Evolutionary conservation across 768 basidiomycete genomes (phyloP).

Genomic region (Hypholoma sublateritium): DNA sequence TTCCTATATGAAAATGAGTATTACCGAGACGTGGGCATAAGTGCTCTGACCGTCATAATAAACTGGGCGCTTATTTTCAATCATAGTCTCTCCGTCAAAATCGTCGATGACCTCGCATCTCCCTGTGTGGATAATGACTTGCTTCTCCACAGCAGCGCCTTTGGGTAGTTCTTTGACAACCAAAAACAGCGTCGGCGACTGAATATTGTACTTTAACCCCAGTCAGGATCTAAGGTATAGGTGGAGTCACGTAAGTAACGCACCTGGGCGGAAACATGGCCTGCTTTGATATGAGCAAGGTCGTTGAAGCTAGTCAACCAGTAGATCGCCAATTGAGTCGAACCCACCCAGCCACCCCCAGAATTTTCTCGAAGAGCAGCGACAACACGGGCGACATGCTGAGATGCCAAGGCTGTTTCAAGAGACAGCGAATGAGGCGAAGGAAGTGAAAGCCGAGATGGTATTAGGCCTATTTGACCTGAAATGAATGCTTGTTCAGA

Average conservation of each 20-base stretch:
- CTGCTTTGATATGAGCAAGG: slow-evolving; percentile 39
- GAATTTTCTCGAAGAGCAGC: slow-evolving; percentile 54
- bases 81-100: slow-evolving; percentile 43
- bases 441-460: slow-evolving; percentile 69
- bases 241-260: not conserved
- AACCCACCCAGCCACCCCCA: slow-evolving; percentile 61
- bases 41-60: slow-evolving; percentile 38
- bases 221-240: not conserved
- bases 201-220: slow-evolving; percentile 15
- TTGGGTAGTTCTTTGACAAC: slow-evolving; percentile 69
- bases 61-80: slow-evolving; percentile 34
- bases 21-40: not conserved
- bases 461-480: slow-evolving; percentile 92
- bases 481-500: slow-evolving; percentile 83
- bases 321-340: slow-evolving; percentile 64
- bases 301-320: slow-evolving; percentile 58
- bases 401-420: slow-evolving; percentile 75
- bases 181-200: slow-evolving; percentile 52
- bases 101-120: slow-evolving; percentile 46
- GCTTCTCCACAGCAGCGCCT: slow-evolving; percentile 73
- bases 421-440: slow-evolving; percentile 50
- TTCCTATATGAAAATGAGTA: slow-evolving; percentile 6
- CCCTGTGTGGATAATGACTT: slow-evolving; percentile 71
- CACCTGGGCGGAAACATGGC: slow-evolving; percentile 29
- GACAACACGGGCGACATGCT: slow-evolving; percentile 75